Evolutionary conservation across 2,329 filamentous ascomycete genomes (phyloP), one percentile per base, ranked within the genome.

Genomic region (Cryphonectria radicalis): DNA sequence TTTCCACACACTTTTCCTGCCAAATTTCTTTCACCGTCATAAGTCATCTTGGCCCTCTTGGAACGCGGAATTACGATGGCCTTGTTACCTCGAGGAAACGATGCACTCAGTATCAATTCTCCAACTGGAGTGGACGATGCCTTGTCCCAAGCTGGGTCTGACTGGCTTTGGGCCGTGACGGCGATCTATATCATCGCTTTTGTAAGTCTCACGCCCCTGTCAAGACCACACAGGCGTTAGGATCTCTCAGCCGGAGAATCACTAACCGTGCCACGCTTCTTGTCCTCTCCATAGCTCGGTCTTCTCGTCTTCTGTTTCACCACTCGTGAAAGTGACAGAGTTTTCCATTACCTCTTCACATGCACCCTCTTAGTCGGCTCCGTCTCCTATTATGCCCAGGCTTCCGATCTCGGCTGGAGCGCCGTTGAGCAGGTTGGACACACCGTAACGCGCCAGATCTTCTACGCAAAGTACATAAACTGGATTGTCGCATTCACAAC

Each of bases 321-420:
- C 22, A 78, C 82, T 46, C 79, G 76, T 63, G 78, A 81, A 57
- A 57, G 53, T 32, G 53, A 57, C 13, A 57, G 46, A 82, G 82
- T 86, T 73, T 86, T 86, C 78, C 83, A 86, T 77, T 86, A 86
- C 74, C 78, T 85, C 71, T 84, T 85, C 76, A 82, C 78, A 70
- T 80, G 85, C 63, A 80, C 81, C 53, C 80, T 85, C 17, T 78
- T 86, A n/a, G 80, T 82, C 70, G 84, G 83, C 66, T 76, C 82
- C 13, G 79, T 84, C 69, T 74, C 79, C 55, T 86, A 86, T 78
- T 86, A 79, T 72, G 79, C 85, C 60, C 80, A 83, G 75, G 85
- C 84, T 5, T 82, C 84, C 28, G 80, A 84, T 70, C 78, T 85
- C 1, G 84, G 80, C 60, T 85, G 78, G 75, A 77, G 74, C 4